Evolutionary conservation across 2,329 filamentous ascomycete species (phyloP).

Genomic region (Aureobasidium sp.): DNA sequence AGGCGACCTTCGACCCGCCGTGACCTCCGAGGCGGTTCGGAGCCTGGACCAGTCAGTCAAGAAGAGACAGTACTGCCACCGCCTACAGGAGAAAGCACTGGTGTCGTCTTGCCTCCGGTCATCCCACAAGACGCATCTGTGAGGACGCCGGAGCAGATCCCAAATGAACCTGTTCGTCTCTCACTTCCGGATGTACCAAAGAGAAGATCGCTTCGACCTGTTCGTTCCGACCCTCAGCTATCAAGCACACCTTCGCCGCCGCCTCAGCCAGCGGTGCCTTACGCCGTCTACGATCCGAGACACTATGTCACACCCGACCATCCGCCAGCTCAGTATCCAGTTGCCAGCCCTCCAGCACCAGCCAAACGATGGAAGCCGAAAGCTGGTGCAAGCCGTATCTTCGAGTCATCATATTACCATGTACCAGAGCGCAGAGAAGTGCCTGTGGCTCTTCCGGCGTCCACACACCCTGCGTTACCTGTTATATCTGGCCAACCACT

Average conservation of each 20-base stretch:
- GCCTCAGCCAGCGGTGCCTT: background rate
- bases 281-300: background rate
- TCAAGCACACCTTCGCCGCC: background rate
- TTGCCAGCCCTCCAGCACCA: background rate
- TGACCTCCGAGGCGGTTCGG: background rate
- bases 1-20: background rate
- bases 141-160: background rate
- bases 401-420: constrained; percentile 12
- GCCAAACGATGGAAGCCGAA: constrained; percentile 3
- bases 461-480: background rate
- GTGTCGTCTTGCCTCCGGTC: background rate
- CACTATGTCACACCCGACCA: background rate
- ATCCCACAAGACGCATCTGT: constrained; percentile 2
- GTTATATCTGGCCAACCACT: background rate
- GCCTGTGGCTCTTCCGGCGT: background rate
- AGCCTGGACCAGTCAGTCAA: background rate
- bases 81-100: background rate
- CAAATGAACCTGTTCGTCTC: background rate
- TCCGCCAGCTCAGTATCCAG: background rate
- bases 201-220: background rate
- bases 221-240: background rate
- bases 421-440: constrained; percentile 7
- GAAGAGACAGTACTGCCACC: background rate
- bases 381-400: constrained; percentile 7
- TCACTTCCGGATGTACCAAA: background rate